A percentile compares a stretch with the other conserved stretches of the same genome.
Evolutionary conservation across 768 basidiomycete species (phyloP).

Genomic region (Mrakia gelida): DNA sequence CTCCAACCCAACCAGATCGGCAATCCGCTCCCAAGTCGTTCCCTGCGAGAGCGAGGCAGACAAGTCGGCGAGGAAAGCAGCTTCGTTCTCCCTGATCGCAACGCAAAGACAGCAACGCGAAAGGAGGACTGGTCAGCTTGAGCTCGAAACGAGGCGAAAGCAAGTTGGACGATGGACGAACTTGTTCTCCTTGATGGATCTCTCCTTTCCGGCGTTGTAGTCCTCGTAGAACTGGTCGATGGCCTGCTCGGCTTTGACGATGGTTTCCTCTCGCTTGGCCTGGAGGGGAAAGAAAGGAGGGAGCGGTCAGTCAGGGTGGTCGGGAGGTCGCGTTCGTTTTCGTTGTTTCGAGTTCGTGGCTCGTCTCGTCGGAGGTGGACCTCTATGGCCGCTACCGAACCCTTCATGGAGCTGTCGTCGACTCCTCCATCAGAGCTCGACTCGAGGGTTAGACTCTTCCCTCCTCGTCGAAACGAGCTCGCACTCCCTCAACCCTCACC

Average conservation of each 20-base stretch:
- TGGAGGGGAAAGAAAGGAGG: background rate
- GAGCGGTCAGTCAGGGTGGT: background rate
- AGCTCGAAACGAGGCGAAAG: background rate
- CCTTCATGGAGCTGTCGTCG: too few relatives aligned
- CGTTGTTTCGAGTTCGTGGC: too few relatives aligned
- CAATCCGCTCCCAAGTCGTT: slow-evolving; percentile 95
- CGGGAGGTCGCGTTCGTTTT: background rate
- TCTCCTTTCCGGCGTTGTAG: slow-evolving; percentile 78
- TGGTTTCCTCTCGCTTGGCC: slow-evolving; percentile 20
- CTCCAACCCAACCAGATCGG: slow-evolving; percentile 74
- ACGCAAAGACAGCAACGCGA: slow-evolving; percentile 18
- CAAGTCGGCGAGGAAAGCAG: slow-evolving; percentile 67
- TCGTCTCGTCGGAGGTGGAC: too few relatives aligned
- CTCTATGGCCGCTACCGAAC: too few relatives aligned
- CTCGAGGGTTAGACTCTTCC: too few relatives aligned
- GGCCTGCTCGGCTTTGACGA: slow-evolving; percentile 37
- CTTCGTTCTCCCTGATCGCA: slow-evolving; percentile 77
- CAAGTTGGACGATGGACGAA: slow-evolving; percentile 47
- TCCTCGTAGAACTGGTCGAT: slow-evolving; percentile 46
- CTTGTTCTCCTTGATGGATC: slow-evolving; percentile 93
- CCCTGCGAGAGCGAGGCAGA: slow-evolving; percentile 74
- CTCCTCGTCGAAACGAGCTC: too few relatives aligned
- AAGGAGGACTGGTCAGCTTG: background rate
- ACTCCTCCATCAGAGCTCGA: too few relatives aligned
- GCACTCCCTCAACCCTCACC: too few relatives aligned